A percentile compares a stretch with the other conserved stretches of the same genome.
Evolutionary conservation across 495 filamentous ascomycete genomes (phyloP).

Genomic region (Penicillium crystallinum): DNA sequence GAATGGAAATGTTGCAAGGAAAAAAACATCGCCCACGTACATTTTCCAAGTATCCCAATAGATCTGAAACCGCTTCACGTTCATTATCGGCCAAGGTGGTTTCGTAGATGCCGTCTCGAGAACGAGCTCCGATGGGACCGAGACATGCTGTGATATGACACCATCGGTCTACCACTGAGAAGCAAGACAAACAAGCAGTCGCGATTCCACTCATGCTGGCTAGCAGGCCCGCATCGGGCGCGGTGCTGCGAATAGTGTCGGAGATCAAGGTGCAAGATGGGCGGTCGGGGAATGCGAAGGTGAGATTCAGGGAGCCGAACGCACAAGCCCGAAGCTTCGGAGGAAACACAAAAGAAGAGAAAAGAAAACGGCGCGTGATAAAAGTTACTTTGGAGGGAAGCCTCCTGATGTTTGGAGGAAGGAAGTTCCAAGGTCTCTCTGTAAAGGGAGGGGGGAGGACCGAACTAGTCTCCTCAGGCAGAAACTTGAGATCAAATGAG

Average conservation of each 20-base stretch:
- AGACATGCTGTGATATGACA: conserved; percentile 46
- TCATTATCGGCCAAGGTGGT: conserved; percentile 93
- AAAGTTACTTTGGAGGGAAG: conserved; percentile 2
- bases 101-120: conserved; percentile 92
- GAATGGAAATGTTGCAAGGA: background rate
- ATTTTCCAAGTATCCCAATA: conserved; percentile 93
- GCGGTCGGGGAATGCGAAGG: background rate
- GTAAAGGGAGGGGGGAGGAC: background rate
- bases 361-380: background rate
- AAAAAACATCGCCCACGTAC: conserved; percentile 47
- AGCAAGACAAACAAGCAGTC: conserved; percentile 40
- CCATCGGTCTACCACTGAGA: conserved; percentile 43
- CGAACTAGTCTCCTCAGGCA: conserved; percentile 4
- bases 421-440: background rate
- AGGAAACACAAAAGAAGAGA: background rate
- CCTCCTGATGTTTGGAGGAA: conserved; percentile 3
- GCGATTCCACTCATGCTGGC: conserved; percentile 40
- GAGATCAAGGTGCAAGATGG: background rate
- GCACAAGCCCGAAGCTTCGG: background rate
- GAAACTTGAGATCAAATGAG: conserved; percentile 2
- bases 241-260: background rate
- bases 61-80: conserved; percentile 92
- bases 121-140: conserved; percentile 58
- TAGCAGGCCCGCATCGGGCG: conserved; percentile 32
- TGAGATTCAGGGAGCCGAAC: background rate